Conservation (phyloP, 202 grass and related monocot genomes). For the Setaria viridis region DNA sequence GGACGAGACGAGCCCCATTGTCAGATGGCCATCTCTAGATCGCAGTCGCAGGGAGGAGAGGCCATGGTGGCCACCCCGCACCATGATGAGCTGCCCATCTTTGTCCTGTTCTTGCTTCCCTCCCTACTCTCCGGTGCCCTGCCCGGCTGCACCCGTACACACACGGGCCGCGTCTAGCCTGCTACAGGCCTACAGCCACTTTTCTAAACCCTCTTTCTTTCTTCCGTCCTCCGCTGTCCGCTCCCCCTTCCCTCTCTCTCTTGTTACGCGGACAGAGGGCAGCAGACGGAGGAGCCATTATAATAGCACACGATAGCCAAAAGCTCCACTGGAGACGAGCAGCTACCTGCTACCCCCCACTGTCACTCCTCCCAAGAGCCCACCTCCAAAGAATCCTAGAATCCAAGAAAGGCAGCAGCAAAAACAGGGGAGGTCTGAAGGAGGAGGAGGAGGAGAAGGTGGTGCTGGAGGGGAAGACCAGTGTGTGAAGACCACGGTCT, state of each 20-base stretch:
- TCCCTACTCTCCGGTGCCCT: slow-evolving; percentile 22
- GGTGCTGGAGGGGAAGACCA: slow-evolving; percentile 41
- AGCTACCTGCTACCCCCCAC: slow-evolving; percentile 9
- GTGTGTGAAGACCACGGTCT: slow-evolving; percentile 45
- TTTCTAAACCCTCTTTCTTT: too few relatives aligned
- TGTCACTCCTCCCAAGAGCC: slow-evolving; percentile 52
- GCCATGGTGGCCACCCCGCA: slow-evolving; percentile 22
- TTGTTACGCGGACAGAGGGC: not conserved
- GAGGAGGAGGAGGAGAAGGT: not conserved
- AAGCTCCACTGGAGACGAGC: slow-evolving; percentile 44
- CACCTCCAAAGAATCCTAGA: slow-evolving; percentile 57
- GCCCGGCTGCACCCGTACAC: not conserved
- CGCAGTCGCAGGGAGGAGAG: slow-evolving; percentile 1
- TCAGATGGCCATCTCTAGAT: slow-evolving; percentile 41
- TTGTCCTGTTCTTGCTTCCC: slow-evolving; percentile 42
- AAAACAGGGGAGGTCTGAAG: slow-evolving; percentile 10
- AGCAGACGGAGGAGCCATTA: slow-evolving; percentile 12
- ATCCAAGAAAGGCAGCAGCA: slow-evolving; percentile 48
- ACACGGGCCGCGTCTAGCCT: slow-evolving; percentile 35
- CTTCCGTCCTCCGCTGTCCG: too few relatives aligned
- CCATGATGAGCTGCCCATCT: slow-evolving; percentile 49
- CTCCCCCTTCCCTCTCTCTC: too few relatives aligned
- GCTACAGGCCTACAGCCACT: not conserved
- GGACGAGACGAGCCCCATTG: slow-evolving; percentile 30
- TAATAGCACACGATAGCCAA: slow-evolving; percentile 45